phyloP scores from a whole-genome alignment of 1,284 basidiomycete species.

The Cryptococcus depauperatus region DNA sequence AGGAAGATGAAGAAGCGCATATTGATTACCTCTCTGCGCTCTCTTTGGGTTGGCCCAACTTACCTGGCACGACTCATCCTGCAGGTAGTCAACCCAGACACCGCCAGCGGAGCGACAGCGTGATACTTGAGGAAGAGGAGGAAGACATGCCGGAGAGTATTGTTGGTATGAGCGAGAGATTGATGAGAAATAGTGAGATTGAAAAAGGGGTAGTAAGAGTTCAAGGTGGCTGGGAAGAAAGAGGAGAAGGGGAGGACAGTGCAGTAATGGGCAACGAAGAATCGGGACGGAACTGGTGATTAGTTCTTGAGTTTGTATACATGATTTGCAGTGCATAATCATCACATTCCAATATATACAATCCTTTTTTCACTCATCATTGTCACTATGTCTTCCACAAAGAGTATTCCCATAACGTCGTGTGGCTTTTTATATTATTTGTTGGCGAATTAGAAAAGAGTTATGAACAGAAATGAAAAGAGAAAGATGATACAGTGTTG shows the following conservation, averaged over 20 bases:
- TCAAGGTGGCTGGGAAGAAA: constrained; percentile 39
- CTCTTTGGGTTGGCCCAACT: constrained; percentile 27
- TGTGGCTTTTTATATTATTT: too few species aligned
- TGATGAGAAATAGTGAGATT: constrained; percentile 36
- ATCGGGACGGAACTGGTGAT: constrained; percentile 25
- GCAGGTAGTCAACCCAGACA: too few species aligned
- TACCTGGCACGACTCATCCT: constrained; percentile 29
- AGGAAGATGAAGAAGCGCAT: constrained; percentile 43
- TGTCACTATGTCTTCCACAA: too few species aligned
- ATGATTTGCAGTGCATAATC: too few species aligned
- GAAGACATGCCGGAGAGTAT: constrained; percentile 41
- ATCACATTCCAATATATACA: too few species aligned
- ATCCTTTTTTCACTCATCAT: too few species aligned
- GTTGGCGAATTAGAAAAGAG: too few species aligned
- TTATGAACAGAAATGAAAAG: too few species aligned
- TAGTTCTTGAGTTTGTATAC: background rate
- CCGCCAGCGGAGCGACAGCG: too few species aligned
- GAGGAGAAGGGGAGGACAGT: constrained; percentile 34
- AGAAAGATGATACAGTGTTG: background rate
- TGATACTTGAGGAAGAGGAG: background rate
- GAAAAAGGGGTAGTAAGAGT: constrained; percentile 35
- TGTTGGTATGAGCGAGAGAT: constrained; percentile 30
- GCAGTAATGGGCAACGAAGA: constrained; percentile 40
- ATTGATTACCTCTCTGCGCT: constrained; percentile 34
- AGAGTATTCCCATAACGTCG: too few species aligned